phyloP scores from a whole-genome alignment of 1,284 basidiomycete genomes.

The Blastosporella zonata region DNA sequence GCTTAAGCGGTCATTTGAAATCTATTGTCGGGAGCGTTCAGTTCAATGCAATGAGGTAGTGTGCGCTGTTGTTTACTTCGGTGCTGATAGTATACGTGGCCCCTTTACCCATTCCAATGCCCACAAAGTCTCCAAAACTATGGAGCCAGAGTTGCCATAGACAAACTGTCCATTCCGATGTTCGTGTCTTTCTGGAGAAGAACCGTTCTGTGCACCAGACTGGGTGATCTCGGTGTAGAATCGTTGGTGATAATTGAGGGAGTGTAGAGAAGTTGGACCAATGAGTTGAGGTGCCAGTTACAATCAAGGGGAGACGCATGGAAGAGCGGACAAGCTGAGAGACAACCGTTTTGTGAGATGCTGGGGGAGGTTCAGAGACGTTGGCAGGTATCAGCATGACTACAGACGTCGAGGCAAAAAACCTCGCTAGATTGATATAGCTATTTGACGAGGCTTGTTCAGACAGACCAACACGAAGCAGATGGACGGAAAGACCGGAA shows the following conservation, averaged over 20 bases:
- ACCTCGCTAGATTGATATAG: slow-evolving; percentile 60
- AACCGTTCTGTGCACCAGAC: slow-evolving; percentile 66
- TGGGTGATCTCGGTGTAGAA: slow-evolving; percentile 46
- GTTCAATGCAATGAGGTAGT: not conserved
- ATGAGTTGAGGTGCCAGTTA: slow-evolving; percentile 10
- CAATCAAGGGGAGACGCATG: slow-evolving; percentile 26
- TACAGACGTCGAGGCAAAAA: slow-evolving; percentile 49
- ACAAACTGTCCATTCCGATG: slow-evolving; percentile 61
- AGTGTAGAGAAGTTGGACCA: slow-evolving; percentile 27
- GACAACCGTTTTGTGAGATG: slow-evolving; percentile 15
- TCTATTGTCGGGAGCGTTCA: slow-evolving; percentile 30
- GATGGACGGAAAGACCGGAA: slow-evolving; percentile 43
- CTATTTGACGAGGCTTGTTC: slow-evolving; percentile 45
- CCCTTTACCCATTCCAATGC: slow-evolving; percentile 21
- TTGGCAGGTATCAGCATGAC: slow-evolving; percentile 53
- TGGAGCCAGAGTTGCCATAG: slow-evolving; percentile 67
- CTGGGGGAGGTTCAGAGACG: slow-evolving; percentile 27
- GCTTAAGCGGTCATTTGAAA: slow-evolving; percentile 40
- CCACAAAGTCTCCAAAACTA: slow-evolving; percentile 39
- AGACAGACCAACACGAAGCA: slow-evolving; percentile 42
- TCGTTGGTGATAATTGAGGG: slow-evolving; percentile 41
- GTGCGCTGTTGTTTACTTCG: slow-evolving; percentile 6
- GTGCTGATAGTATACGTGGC: not conserved
- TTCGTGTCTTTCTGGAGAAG: slow-evolving; percentile 43
- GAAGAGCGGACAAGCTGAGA: slow-evolving; percentile 26